Evolutionary conservation across 805 yeast genomes (phyloP).

Genomic region (Saccharomycodes ludwigii): DNA sequence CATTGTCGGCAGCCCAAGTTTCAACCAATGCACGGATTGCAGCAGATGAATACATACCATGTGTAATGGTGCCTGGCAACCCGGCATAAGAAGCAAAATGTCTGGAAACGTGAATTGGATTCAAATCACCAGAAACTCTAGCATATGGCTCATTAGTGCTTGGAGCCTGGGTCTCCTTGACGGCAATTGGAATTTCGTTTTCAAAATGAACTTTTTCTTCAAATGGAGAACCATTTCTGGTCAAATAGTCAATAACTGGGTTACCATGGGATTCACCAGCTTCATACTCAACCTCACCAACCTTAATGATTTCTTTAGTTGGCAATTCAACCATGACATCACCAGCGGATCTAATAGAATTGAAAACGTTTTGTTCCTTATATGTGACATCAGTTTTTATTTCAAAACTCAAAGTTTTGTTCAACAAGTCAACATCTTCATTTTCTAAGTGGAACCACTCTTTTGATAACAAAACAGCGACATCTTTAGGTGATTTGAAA

Average conservation of each 20-base stretch:
- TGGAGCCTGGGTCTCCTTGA: constrained; percentile 62
- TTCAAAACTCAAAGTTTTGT: constrained; percentile 78
- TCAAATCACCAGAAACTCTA: constrained; percentile 94
- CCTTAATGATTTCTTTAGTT: constrained; percentile 74
- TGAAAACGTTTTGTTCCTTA: constrained; percentile 63
- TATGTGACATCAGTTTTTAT: constrained; percentile 73
- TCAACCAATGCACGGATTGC: constrained; percentile 90
- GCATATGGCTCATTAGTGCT: constrained; percentile 95
- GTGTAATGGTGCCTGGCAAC: constrained; percentile 95
- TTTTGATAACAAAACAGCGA: constrained; percentile 86
- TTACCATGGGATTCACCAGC: constrained; percentile 93
- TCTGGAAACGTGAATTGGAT: constrained; percentile 95
- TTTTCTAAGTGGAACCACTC: constrained; percentile 91
- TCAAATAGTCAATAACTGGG: constrained; percentile 90
- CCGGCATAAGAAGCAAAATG: constrained; percentile 88
- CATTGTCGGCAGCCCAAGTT: constrained; percentile 97
- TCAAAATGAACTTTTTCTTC: constrained; percentile 91
- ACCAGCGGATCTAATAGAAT: constrained; percentile 76
- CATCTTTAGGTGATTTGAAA: constrained; percentile 68
- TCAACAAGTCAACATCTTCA: constrained; percentile 55
- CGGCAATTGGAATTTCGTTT: constrained; percentile 74
- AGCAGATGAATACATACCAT: constrained; percentile 98
- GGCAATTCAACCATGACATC: constrained; percentile 79
- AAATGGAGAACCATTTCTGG: constrained; percentile 83
- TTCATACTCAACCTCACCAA: constrained; percentile 75